phyloP scores from a whole-genome alignment of 2,329 filamentous ascomycete species.

The Cordyceps cateniannulata region DNA sequence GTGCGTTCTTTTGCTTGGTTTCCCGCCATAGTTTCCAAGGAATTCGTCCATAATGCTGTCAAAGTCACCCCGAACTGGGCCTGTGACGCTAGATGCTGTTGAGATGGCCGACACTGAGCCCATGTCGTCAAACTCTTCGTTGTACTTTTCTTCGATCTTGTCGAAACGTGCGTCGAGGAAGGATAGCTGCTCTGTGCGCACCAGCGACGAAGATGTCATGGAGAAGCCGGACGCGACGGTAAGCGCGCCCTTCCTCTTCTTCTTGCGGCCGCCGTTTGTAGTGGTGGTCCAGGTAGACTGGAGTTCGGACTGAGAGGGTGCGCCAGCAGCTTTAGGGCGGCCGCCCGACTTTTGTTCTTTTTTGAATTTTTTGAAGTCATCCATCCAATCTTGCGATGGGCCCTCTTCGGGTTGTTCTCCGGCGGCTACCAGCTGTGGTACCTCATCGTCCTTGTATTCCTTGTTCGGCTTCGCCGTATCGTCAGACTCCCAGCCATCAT shows the following conservation, averaged over 20 bases:
- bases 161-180: conserved; percentile 89
- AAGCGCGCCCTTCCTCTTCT: conserved; percentile 92
- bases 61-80: conserved; percentile 70
- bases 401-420: conserved; percentile 50
- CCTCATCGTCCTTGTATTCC: conserved; percentile 45
- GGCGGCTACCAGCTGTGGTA: conserved; percentile 41
- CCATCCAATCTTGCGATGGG: conserved; percentile 76
- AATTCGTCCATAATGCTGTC: conserved; percentile 92
- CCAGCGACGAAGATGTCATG: conserved; percentile 83
- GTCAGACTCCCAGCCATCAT: conserved; percentile 93
- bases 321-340: conserved; percentile 30
- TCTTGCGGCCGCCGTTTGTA: conserved; percentile 71
- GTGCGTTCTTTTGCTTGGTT: conserved; percentile 64
- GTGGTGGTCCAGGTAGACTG: conserved; percentile 70
- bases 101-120: conserved; percentile 55
- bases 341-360: conserved; percentile 56
- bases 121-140: conserved; percentile 42
- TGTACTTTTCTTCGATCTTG: conserved; percentile 74
- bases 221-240: conserved; percentile 83
- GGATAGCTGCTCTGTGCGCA: conserved; percentile 79
- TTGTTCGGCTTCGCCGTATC: conserved; percentile 72
- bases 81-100: conserved; percentile 59
- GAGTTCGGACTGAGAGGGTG: conserved; percentile 52
- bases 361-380: conserved; percentile 92
- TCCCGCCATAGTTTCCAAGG: conserved; percentile 60